These are phyloP conservation scores for Pythium grandisporangium DNA, from an alignment of 352 stramenopile genomes.

Conservation along the genomic window DNA sequence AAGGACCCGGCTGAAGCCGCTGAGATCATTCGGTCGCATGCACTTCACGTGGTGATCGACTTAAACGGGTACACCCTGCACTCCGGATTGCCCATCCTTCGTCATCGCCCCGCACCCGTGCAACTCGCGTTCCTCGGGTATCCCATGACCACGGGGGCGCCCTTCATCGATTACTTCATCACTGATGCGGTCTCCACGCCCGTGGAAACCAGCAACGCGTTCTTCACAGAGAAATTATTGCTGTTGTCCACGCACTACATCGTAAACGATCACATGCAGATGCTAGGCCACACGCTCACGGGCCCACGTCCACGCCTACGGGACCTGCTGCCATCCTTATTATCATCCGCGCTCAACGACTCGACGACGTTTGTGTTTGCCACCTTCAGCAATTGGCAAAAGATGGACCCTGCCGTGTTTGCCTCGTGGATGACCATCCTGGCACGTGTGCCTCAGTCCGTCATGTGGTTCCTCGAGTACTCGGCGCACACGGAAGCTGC, in stretches of 20 bases:
- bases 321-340: constrained; percentile 9
- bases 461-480: constrained; percentile 77
- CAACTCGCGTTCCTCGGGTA: constrained; percentile 74
- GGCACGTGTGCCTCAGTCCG: constrained; percentile 38
- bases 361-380: constrained; percentile 46
- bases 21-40: constrained; percentile 30
- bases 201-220: constrained; percentile 14
- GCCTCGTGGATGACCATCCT: constrained; percentile 76
- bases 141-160: constrained; percentile 53
- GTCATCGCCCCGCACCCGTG: constrained; percentile 47
- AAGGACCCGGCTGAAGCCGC: constrained; percentile 44
- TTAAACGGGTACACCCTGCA: constrained; percentile 81
- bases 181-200: constrained; percentile 46
- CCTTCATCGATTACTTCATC: constrained; percentile 61
- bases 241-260: constrained; percentile 70
- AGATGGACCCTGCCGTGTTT: constrained; percentile 75
- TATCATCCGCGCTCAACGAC: constrained; percentile 1
- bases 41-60: constrained; percentile 73
- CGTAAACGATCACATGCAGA: constrained; percentile 77
- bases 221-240: constrained; percentile 74
- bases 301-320: constrained; percentile 11
- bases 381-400: constrained; percentile 85
- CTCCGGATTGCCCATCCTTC: constrained; percentile 57
- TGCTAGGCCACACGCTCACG: constrained; percentile 45
- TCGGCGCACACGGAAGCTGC: constrained; percentile 33